Evolutionary conservation across 2,329 filamentous ascomycete genomes (phyloP), one percentile per base, ranked within the genome.

Genomic region (Aspergillus clavatus): DNA sequence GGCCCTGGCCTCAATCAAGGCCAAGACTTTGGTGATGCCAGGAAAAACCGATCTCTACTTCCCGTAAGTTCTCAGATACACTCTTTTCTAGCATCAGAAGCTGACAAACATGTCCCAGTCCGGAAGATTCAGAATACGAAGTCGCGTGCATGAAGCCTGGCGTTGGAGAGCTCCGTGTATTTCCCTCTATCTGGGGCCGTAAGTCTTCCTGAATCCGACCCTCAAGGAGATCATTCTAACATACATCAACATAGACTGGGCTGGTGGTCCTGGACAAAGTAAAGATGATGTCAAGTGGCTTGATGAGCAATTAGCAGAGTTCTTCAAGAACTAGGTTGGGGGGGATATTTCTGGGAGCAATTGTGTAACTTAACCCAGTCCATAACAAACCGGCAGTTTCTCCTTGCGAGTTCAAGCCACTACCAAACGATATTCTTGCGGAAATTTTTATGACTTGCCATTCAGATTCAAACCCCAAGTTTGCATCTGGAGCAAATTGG

Each of bases 21-120:
- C 86, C 1, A 87, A 82, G 56, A 82, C 79, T 0, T 67, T 91
- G 33, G 83, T 91, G 3, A 64, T 90, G 11, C 87, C 87, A 0
- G 69, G 74, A 18, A 81, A 86, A 60, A 89, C 85, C 0, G 87
- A 91, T 60, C 72, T 91, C 4, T 91, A 91, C 60, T 91, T 93
- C 53, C 84, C 87, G 73, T 81, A 60, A 68, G 77, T 68, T 29
- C 21, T 22, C 6, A 35, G 12, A 6, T 31, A n/a, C n/a, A n/a
- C n/a, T n/a, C n/a, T n/a, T n/a, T 23, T 5, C 24, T 29, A 29
- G 2, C n/a, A 12, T 14, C 43, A 37, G 22, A 46, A 14, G 26
- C 51, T 52, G 3, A 55, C 28, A 38, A 31, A n/a, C 11, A 19
- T 12, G 22, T 5, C 22, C 24, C 40, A 83, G 80, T 41, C 85